Base-by-base conservation (phyloP, 305 asterid species). In the Fraxinus platypoda region DNA sequence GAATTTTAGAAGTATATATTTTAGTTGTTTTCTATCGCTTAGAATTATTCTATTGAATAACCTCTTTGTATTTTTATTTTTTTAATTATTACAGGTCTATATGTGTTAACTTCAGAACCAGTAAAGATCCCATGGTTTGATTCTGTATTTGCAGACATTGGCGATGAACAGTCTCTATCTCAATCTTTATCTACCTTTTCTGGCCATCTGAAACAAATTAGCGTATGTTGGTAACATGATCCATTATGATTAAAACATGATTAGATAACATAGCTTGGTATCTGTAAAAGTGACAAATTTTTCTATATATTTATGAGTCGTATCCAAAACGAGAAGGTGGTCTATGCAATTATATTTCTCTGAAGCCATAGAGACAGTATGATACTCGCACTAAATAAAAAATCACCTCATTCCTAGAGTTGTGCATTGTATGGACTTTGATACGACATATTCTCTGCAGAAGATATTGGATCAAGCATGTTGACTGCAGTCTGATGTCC, bases 111-210 rank as follows among this genome's bases (percentile, higher is more conserved):
- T 86, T 94, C 98, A 83, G 99, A 93, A 88, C 91, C 97, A 75
- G 97, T 92, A 87, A 93, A 89, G 84, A 88, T 97, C 74, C 99
- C 99, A 82, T 97, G 99, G 99, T 94, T 95, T 87, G 98, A 97
- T 89, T 90, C 80, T 93, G 93, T 97, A 85, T 94, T 92, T 82
- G 99, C 98, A 80, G 99, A 97, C 87, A 97, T 97, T 82, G 99
- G 99, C 70, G 99, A 97, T 81, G 99, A 97, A 77, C 99, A 97
- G 82, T 97, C 98, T 84, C 88, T 97, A 82, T 91, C 98, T 81
- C 99, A 97, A 83, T 97, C 99, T 77, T 85, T 97, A 85, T 97
- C 99, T 83, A 97, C 99, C 85, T 97, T 97, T 89, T 93, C 99
- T 41, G 98, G 98, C 84, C 99, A 97, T 90, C 91, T 97, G 89